These are phyloP conservation scores for Blumeriella jaapii DNA, from an alignment of 2,329 filamentous ascomycete genomes.

Conservation along the genomic window DNA sequence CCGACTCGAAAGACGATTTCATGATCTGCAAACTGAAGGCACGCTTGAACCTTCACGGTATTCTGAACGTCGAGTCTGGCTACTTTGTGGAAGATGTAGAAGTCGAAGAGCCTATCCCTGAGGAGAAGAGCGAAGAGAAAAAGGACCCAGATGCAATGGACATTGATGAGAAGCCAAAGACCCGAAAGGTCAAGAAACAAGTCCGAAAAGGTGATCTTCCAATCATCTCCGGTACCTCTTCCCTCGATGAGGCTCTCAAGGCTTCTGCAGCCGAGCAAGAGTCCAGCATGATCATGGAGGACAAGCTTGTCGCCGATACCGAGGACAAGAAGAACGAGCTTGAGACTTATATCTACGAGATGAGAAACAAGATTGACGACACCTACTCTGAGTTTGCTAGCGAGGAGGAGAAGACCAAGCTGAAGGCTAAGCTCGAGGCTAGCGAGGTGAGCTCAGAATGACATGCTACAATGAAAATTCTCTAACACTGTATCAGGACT, in stretches of 20 bases:
- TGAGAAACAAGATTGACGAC: slow-evolving; percentile 90
- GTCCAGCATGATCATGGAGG: slow-evolving; percentile 86
- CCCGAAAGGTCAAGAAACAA: slow-evolving; percentile 98
- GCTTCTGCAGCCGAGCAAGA: slow-evolving; percentile 68
- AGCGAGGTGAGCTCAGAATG: slow-evolving; percentile 60
- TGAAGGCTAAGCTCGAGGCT: slow-evolving; percentile 71
- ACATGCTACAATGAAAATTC: neutral
- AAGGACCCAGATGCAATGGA: slow-evolving; percentile 71
- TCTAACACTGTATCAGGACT: slow-evolving; percentile 52
- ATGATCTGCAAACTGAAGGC: slow-evolving; percentile 99
- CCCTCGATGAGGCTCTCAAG: slow-evolving; percentile 61
- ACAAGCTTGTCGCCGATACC: slow-evolving; percentile 95
- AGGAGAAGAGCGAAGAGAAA: slow-evolving; percentile 45
- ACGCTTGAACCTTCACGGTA: slow-evolving; percentile 87
- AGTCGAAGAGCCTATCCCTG: slow-evolving; percentile 83
- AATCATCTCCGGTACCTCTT: slow-evolving; percentile 70
- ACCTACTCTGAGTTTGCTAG: slow-evolving; percentile 79
- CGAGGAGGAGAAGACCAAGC: slow-evolving; percentile 83
- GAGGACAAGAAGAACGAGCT: slow-evolving; percentile 99
- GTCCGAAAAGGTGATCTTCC: slow-evolving; percentile 93
- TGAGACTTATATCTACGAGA: slow-evolving; percentile 93
- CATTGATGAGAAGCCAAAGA: slow-evolving; percentile 69
- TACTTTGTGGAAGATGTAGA: slow-evolving; percentile 98
- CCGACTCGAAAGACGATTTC: slow-evolving; percentile 87
- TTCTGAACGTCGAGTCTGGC: slow-evolving; percentile 90